Evolutionary conservation across 495 filamentous ascomycete genomes (phyloP), one percentile per base, ranked within the genome.

Genomic region (Margaritispora aquatica): DNA sequence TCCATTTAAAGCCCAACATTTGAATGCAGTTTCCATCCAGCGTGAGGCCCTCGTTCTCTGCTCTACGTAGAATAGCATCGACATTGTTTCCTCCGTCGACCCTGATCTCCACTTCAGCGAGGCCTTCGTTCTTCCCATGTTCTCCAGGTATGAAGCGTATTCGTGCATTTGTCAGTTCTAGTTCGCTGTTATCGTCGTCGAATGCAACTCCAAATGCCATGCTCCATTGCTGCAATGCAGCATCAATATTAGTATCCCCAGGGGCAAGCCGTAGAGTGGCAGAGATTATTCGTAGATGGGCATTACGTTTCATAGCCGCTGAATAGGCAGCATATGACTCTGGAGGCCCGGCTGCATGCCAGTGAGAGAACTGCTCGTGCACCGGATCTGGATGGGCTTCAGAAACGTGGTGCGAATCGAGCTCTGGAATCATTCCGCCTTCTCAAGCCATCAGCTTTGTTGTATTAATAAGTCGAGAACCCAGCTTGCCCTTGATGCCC

Each of bases 371-470:
- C 5, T 20, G 48, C 10, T 51, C 29, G 17, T 41, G 13, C 20
- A 65, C 20, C 3, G 58, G 58, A 41, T 26, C 19, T 11, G 57
- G 48, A 47, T 58, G 38, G n/a, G 7, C 17, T 1, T 21, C 4
- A 9, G 48, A 20, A 11, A 26, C 1, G 11, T 34, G 26, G 21
- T 65, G 63, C 2, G 63, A 65, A 31, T 65, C 63, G 19, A 65
- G 58, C 47, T 65, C 63, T 31, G 63, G 63, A 17, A 65, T 65
- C 22, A 65, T 46, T 22, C 58, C 58, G n/a, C 63, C 59, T 61
- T 17, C 34, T 23, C 27, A 1, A 17, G 20, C 13, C 23, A 11
- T 59, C 23, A 51, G 17, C 29, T 20, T 24, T 17, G 17, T 15
- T 41, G 17, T 54, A 50, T 1, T 22, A 27, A 19, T 22, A 7